A percentile compares a stretch with the other conserved stretches of the same genome.
Conservation (phyloP, 2,329 filamentous ascomycete species). For the Talaromyces amestolkiae region DNA sequence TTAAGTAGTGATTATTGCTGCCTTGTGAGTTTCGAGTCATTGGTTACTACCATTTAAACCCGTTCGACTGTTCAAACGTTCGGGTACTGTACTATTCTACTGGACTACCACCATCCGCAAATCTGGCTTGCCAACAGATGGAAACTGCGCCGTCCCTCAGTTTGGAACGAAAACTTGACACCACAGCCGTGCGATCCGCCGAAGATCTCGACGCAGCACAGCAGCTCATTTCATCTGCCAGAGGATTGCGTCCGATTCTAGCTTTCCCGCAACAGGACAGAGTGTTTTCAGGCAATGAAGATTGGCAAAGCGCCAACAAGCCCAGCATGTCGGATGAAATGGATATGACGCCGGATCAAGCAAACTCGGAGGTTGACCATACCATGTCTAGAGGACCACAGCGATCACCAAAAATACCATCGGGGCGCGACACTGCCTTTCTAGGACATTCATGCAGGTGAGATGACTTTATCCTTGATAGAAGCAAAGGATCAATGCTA, state of each 20-base stretch:
- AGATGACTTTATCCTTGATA: slow-evolving; percentile 21
- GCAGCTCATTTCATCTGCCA: slow-evolving; percentile 48
- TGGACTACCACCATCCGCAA: neutral
- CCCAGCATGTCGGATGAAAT: slow-evolving; percentile 20
- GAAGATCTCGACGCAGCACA: slow-evolving; percentile 50
- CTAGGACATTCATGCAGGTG: slow-evolving; percentile 44
- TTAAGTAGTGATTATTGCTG: neutral
- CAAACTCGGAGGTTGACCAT: slow-evolving; percentile 22
- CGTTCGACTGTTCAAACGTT: neutral
- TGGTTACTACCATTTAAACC: neutral
- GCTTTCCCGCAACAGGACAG: slow-evolving; percentile 8
- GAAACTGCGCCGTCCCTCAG: slow-evolving; percentile 35
- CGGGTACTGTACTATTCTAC: neutral
- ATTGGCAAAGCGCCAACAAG: slow-evolving; percentile 23
- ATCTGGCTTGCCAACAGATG: slow-evolving; percentile 27
- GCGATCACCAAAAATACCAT: slow-evolving; percentile 34
- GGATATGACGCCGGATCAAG: slow-evolving; percentile 23
- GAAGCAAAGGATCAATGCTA: slow-evolving; percentile 14
- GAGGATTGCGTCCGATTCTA: slow-evolving; percentile 35
- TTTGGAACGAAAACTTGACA: slow-evolving; percentile 38
- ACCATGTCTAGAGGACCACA: slow-evolving; percentile 25
- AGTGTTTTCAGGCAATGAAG: slow-evolving; percentile 16
- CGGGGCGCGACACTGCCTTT: slow-evolving; percentile 37
- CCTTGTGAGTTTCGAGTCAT: neutral
- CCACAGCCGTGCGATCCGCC: slow-evolving; percentile 37